phyloP scores from a whole-genome alignment of 768 basidiomycete species.

The Tephrocybe rancida region DNA sequence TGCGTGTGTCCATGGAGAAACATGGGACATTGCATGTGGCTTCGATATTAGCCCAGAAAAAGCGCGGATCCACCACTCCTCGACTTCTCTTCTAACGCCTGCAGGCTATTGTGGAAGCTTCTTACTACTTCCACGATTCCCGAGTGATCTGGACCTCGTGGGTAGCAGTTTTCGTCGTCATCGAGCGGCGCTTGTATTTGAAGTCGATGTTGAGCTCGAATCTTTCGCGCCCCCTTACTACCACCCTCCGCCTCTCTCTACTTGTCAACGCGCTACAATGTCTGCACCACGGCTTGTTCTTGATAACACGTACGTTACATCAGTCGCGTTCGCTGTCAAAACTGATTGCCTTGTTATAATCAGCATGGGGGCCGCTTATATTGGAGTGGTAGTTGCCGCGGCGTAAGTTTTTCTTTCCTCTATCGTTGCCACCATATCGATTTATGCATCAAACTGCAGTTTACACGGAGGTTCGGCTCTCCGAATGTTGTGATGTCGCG shows the following conservation, averaged over 20 bases:
- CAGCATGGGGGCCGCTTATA: constrained; percentile 51
- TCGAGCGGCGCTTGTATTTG: constrained; percentile 10
- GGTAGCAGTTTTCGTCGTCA: constrained; percentile 7
- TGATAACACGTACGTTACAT: constrained; percentile 21
- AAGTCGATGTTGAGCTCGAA: constrained; percentile 2
- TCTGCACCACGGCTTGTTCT: constrained; percentile 13
- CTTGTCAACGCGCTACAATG: constrained; percentile 9
- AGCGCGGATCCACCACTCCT: constrained; percentile 21
- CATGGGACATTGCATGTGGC: background rate
- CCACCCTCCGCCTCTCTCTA: constrained; percentile 3
- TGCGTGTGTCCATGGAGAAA: no score
- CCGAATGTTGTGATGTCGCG: background rate
- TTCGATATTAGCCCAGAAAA: constrained; percentile 19
- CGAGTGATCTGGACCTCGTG: constrained; percentile 11
- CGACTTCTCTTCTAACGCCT: constrained; percentile 14
- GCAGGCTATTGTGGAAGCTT: constrained; percentile 14
- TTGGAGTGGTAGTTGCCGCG: constrained; percentile 51
- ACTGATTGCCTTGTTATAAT: no score
- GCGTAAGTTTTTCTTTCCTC: constrained; percentile 35
- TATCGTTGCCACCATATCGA: background rate
- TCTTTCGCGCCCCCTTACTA: constrained; percentile 1
- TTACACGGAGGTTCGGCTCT: constrained; percentile 48
- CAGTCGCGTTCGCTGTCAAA: no score
- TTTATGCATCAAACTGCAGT: constrained; percentile 26
- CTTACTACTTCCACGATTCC: constrained; percentile 3